phyloP scores from a whole-genome alignment of 345 rosid genomes.

The Sisymbrium irio region DNA sequence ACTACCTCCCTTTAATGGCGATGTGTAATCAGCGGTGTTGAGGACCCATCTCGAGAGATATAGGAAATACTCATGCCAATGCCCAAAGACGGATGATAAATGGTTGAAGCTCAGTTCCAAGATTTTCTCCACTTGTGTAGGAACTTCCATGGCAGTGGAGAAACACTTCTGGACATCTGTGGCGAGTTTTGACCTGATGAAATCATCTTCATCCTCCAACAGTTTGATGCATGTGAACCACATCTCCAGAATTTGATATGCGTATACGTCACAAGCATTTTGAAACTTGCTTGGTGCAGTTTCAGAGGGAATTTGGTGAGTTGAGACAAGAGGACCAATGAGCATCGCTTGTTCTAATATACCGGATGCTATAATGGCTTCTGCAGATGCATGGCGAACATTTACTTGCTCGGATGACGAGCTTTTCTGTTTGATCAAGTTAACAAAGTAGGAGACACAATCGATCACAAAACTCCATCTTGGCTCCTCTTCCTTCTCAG shows the following conservation, averaged over 20 bases:
- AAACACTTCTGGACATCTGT: constrained; percentile 62
- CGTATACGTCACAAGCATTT: constrained; percentile 45
- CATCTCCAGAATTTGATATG: constrained; percentile 52
- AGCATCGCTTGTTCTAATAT: constrained; percentile 76
- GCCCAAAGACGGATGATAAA: constrained; percentile 72
- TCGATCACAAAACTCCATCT: constrained; percentile 41
- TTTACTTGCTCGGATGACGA: constrained; percentile 73
- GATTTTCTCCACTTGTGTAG: constrained; percentile 83
- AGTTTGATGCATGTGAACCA: constrained; percentile 82
- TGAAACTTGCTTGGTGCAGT: constrained; percentile 27
- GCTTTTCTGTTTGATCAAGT: constrained; percentile 64
- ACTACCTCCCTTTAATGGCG: constrained; percentile 36
- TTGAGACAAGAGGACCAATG: constrained; percentile 49
- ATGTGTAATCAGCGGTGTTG: constrained; percentile 46
- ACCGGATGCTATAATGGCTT: constrained; percentile 79
- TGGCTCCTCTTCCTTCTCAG: constrained; percentile 32
- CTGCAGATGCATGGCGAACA: constrained; percentile 82
- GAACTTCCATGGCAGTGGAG: constrained; percentile 42
- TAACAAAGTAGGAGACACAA: constrained; percentile 50
- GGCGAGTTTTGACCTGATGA: constrained; percentile 67
- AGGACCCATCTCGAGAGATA: constrained; percentile 61
- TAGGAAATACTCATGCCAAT: constrained; percentile 66
- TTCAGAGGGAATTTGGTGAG: constrained; percentile 32
- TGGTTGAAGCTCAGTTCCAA: constrained; percentile 68
- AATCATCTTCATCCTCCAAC: constrained; percentile 94